Conservation (phyloP, 345 rosid species). For the Syzygium oleosum region DNA sequence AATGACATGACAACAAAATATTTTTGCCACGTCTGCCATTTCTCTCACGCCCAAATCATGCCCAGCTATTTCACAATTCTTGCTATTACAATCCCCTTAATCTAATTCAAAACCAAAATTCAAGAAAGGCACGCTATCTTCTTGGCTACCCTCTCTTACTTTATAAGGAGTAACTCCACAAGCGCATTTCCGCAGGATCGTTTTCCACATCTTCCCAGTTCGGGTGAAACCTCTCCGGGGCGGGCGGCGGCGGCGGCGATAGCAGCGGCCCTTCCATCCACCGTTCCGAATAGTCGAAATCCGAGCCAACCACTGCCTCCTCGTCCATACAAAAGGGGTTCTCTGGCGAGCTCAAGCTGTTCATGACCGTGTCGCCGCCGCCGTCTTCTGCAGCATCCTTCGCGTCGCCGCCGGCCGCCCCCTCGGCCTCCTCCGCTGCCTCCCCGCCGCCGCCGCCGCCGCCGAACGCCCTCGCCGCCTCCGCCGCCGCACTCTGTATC, state of each 20-base stretch:
- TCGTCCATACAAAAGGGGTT: background rate
- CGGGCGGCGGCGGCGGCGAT: background rate
- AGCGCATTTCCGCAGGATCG: background rate
- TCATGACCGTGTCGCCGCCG: background rate
- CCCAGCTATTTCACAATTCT: no score
- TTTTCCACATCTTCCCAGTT: background rate
- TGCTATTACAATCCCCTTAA: background rate
- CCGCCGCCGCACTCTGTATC: conserved; percentile 22
- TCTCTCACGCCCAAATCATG: background rate
- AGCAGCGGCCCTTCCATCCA: conserved; percentile 5
- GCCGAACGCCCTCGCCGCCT: conserved; percentile 16
- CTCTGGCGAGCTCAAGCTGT: background rate
- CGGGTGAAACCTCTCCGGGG: background rate
- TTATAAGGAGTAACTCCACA: background rate
- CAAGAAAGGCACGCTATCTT: background rate
- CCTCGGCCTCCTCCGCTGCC: background rate
- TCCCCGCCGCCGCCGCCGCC: background rate
- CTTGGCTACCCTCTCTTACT: background rate
- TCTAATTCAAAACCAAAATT: background rate
- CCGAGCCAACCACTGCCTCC: background rate
- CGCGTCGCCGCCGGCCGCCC: background rate
- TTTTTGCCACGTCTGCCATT: background rate
- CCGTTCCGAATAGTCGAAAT: background rate
- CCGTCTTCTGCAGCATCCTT: background rate
- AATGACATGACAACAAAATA: background rate